These are phyloP conservation scores for Maudiozyma bulderi DNA, from an alignment of 805 yeast species.

Conservation along the genomic window DNA sequence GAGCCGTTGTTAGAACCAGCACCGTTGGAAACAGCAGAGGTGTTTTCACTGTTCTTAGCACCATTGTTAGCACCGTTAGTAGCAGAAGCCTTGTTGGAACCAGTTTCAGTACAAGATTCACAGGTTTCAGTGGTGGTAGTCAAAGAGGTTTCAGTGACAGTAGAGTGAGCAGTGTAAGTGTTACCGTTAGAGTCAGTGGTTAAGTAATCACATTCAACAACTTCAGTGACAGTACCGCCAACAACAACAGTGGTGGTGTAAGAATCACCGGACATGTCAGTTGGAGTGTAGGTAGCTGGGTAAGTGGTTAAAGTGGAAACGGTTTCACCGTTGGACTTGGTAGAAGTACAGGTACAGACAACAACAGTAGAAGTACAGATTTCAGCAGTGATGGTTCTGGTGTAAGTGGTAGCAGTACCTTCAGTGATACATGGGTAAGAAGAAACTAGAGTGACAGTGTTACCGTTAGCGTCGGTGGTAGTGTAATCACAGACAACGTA, in stretches of 20 bases:
- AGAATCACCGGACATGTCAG: conserved; percentile 2
- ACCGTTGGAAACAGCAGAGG: not conserved
- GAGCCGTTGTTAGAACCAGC: not conserved
- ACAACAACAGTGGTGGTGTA: conserved; percentile 1
- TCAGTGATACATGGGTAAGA: conserved; percentile 1
- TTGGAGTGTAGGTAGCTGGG: conserved; percentile 4
- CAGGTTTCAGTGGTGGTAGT: conserved; percentile 1
- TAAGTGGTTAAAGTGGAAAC: conserved; percentile 1
- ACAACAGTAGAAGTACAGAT: conserved; percentile 1
- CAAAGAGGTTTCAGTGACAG: conserved; percentile 1
- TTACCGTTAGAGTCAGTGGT: conserved; percentile 2
- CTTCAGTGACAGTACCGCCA: conserved; percentile 1
- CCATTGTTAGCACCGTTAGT: not conserved
- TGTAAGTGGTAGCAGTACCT: conserved; percentile 3
- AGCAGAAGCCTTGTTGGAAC: not conserved
- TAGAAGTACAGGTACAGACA: conserved; percentile 2
- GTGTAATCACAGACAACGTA: conserved; percentile 1
- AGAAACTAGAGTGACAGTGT: not conserved
- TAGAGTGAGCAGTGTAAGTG: conserved; percentile 1
- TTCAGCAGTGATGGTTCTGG: conserved; percentile 3
- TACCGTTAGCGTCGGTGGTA: conserved; percentile 2
- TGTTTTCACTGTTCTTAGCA: not conserved
- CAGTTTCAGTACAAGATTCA: not conserved
- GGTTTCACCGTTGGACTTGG: conserved; percentile 3
- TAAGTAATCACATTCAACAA: conserved; percentile 1